Base-by-base conservation (phyloP, 1,139 yeast species). In the Lodderomyces beijingensis region DNA sequence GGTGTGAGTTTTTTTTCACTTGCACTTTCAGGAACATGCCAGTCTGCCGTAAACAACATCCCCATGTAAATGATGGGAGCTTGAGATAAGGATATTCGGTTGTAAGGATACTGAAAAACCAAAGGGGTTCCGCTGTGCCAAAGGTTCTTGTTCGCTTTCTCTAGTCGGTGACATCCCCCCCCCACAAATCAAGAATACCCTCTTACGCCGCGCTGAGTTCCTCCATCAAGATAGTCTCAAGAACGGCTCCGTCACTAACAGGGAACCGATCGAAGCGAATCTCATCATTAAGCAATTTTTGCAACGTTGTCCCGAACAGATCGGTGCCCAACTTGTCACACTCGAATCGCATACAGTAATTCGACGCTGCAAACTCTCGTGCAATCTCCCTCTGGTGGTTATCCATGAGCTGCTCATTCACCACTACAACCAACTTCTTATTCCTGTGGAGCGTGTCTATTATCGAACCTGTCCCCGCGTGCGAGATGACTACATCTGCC, bases 391-490 rank as follows among this genome's bases (percentile, higher is more conserved):
- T 48, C 55, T 91, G 97, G 53, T 91, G 98, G 52, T 87, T 85
- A 50, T 86, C 86, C 89, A 86, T 82, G 14, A 91, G 65, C 4
- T 53, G 44, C 9, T 72, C 68, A 54, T 91, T 91, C 7, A 79
- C 74, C 20, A 87, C 81, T 4, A 82, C 91, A 2, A 89, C 60
- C 35, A 89, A 59, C 13, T 71, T 75, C 48, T 74, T 77, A 3
- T 59, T 39, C 20, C 64, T 53, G 15, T 89, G 64, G 24, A 87
- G 57, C 0, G 85, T 71, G 48, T 91, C 98, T 14, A 91, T 56
- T 7, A 91, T 84, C 0, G 96, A 84, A 2, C 98, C 98, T 0
- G 97, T 86, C 2, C 93, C 97, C 0, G 95, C 96, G 53, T 91
- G 97, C 1, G 95, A 79, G 9, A 91, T 69, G 5, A 89, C 83